Conservation (phyloP, 2,329 filamentous ascomycete species). For the Verticillium dahliae region DNA sequence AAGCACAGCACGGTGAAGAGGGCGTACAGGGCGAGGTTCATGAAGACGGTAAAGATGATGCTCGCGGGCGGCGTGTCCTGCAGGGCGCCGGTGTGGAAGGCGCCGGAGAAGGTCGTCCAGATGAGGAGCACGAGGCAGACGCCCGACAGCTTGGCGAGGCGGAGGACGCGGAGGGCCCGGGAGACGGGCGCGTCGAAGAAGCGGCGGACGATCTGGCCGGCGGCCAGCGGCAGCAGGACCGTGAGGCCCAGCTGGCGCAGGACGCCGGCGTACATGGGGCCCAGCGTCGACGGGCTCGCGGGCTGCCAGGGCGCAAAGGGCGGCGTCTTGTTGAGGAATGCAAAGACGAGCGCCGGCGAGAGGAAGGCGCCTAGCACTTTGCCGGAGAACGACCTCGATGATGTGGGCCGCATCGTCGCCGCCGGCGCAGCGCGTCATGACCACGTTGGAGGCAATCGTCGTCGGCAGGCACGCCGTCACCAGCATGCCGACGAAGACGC, state of each 20-base stretch:
- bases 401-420: conserved; percentile 61
- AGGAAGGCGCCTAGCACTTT: conserved; percentile 65
- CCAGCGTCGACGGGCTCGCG: conserved; percentile 44
- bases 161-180: conserved; percentile 46
- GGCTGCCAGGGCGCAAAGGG: conserved; percentile 53
- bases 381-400: conserved; percentile 62
- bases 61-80: conserved; percentile 50
- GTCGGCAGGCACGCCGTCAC: conserved; percentile 64
- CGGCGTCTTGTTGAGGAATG: conserved; percentile 44
- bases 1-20: conserved; percentile 59
- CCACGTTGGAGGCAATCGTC: conserved; percentile 66
- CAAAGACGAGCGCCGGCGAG: conserved; percentile 56
- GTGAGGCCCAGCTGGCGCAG: conserved; percentile 63
- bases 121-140: conserved; percentile 40
- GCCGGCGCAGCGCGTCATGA: conserved; percentile 64
- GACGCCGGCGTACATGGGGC: conserved; percentile 57
- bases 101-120: conserved; percentile 59
- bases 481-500: conserved; percentile 61
- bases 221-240: conserved; percentile 55
- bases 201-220: conserved; percentile 55
- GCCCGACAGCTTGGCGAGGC: conserved; percentile 40
- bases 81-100: conserved; percentile 58
- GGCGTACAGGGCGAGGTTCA: conserved; percentile 57
- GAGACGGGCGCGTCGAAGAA: conserved; percentile 43
- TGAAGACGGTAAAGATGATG: conserved; percentile 60